Percentiles rank a stretch among this genome's conserved stretches.
Evolutionary conservation across 176 grass and related monocot species (phyloP).

Genomic region (Zea luxurians): DNA sequence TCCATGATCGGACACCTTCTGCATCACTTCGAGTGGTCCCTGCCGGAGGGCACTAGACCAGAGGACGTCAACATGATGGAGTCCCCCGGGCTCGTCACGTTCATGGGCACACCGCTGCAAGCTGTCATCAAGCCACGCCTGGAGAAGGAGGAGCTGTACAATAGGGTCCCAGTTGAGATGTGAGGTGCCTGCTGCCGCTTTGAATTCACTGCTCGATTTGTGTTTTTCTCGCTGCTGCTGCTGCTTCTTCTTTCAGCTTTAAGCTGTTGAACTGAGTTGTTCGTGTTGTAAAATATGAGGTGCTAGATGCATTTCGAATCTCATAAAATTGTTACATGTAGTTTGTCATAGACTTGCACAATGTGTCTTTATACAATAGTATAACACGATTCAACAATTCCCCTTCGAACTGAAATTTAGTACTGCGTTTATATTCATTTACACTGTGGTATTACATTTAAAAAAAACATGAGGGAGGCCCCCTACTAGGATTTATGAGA

Average conservation of each 20-base stretch:
- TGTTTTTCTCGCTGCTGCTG: background rate
- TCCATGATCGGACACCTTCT: conserved; percentile 68
- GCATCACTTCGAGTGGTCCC: conserved; percentile 72
- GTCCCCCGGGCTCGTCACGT: conserved; percentile 58
- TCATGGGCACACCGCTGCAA: conserved; percentile 62
- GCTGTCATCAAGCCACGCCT: conserved; percentile 53
- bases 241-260: conserved; percentile 14
- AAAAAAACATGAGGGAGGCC: too few relatives aligned
- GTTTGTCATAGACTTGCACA: background rate
- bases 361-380: conserved; percentile 21
- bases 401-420: conserved; percentile 1
- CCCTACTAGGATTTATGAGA: too few relatives aligned
- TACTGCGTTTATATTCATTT: background rate
- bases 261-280: conserved; percentile 3
- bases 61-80: conserved; percentile 65
- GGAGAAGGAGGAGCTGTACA: conserved; percentile 47
- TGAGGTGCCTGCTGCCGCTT: conserved; percentile 28
- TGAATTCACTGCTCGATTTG: background rate
- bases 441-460: background rate
- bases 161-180: conserved; percentile 52
- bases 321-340: conserved; percentile 13
- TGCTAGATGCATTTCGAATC: conserved; percentile 33
- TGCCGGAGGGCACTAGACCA: conserved; percentile 44
- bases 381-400: background rate
- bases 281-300: conserved; percentile 42